Evolutionary conservation across 768 basidiomycete species (phyloP), one percentile per base, ranked within the genome.

Genomic region (Cystoderma amianthinum): DNA sequence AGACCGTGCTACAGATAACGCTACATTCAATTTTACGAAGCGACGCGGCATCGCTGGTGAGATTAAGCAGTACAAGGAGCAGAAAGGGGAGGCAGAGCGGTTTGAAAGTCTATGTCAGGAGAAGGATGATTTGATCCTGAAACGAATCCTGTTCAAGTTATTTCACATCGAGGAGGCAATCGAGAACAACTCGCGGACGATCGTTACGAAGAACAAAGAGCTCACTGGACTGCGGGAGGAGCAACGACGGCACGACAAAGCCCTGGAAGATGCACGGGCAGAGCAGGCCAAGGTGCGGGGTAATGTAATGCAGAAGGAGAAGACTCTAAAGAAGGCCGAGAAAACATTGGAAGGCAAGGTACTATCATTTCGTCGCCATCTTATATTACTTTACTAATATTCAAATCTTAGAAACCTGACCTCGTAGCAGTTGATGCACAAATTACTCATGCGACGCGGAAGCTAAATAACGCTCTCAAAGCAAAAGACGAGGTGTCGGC

Each of bases 51-150:
- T 98, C 46, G 76, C 91, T 1, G 88, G 88, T 5, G 96, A 99
- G 60, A 93, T 96, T 49, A 93, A 89, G 60, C 92, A 95, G 54
- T 98, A 94, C 64, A 92, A 91, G 65, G 93, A 97, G 57, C 96
- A 98, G 64, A 92, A 94, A 61, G 78, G 76, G 3, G 95, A 98
- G 57, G 91, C 93, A 3, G 87, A 90, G 49, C 71, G 85, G 32
- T 97, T 94, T 51, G 85, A 93, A 58, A 69, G 67, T 5, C 65
- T 98, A 11, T 76, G 78, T 51, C 67, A 84, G 41, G 82, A 93
- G 51, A 54, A 92, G 86, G 90, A 96, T 47, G 78, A 85, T 38
- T 70, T 91, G 18, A 80, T 92, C 30, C 71, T 94, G 6, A 80
- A 77, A 18, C 85, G 93, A 32, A 72, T 90, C 3, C 68, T 98